Conservation (phyloP, 495 filamentous ascomycete species). For the Poronia punctata region DNA sequence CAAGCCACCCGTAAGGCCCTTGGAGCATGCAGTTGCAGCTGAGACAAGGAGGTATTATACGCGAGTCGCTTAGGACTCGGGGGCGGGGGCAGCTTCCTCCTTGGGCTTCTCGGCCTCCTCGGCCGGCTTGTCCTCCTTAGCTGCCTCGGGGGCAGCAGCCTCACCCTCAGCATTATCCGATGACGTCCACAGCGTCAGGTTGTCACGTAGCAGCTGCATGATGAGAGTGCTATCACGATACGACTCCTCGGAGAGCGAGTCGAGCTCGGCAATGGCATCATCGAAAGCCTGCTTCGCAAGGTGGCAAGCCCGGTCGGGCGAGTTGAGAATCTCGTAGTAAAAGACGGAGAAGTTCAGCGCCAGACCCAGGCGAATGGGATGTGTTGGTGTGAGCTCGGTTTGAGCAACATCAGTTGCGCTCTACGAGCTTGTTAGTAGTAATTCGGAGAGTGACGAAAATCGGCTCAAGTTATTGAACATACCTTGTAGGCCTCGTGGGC, state of each 20-base stretch:
- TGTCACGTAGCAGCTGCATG: slow-evolving; percentile 99
- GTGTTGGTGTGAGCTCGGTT: slow-evolving; percentile 94
- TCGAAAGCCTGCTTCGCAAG: slow-evolving; percentile 99
- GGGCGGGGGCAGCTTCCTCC: slow-evolving; percentile 42
- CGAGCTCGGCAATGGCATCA: slow-evolving; percentile 97
- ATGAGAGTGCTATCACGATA: slow-evolving; percentile 99
- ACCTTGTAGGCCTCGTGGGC: slow-evolving; percentile 99
- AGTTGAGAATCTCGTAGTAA: slow-evolving; percentile 99
- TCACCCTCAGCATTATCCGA: slow-evolving; percentile 86
- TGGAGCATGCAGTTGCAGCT: slow-evolving; percentile 22
- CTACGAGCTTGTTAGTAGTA: slow-evolving; percentile 34
- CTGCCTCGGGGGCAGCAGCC: slow-evolving; percentile 55
- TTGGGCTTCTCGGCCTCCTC: slow-evolving; percentile 47
- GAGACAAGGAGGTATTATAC: slow-evolving; percentile 21
- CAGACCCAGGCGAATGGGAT: slow-evolving; percentile 96
- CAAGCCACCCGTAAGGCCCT: slow-evolving; percentile 17
- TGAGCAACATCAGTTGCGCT: slow-evolving; percentile 97
- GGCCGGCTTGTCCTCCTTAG: slow-evolving; percentile 46
- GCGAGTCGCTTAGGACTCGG: slow-evolving; percentile 24
- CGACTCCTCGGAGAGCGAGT: slow-evolving; percentile 96
- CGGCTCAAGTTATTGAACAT: slow-evolving; percentile 6
- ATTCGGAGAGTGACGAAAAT: background rate
- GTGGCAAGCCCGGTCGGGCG: slow-evolving; percentile 96
- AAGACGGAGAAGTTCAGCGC: slow-evolving; percentile 99
- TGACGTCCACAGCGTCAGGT: slow-evolving; percentile 98